Conservation (phyloP, 164 flowering plant genomes). For the Stephania cephalantha region DNA sequence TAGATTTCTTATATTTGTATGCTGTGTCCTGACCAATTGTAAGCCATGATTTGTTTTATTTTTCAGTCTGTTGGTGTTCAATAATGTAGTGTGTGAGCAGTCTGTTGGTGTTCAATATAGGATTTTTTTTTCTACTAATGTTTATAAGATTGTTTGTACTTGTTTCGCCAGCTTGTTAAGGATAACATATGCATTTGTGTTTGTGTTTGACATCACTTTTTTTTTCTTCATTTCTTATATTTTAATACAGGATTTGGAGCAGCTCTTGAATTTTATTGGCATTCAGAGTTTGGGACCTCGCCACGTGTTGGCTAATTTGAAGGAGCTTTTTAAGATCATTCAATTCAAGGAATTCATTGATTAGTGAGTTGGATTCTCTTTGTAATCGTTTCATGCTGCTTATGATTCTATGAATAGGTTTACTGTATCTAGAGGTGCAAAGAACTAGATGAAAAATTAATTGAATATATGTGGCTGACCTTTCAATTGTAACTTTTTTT, state of each 20-base stretch:
- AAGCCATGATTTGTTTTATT: background rate
- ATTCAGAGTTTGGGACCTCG: conserved; percentile 83
- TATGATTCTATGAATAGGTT: background rate
- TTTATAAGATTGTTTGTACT: background rate
- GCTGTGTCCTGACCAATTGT: background rate
- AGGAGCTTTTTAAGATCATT: conserved; percentile 59
- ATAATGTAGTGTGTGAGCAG: no score
- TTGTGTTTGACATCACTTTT: background rate
- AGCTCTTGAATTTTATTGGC: conserved; percentile 74
- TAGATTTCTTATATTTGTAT: background rate
- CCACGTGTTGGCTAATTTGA: conserved; percentile 71
- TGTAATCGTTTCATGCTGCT: conserved; percentile 6
- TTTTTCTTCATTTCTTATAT: background rate
- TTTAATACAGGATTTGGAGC: conserved; percentile 73
- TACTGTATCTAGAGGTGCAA: conserved; percentile 2
- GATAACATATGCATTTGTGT: background rate
- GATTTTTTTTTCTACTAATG: no score
- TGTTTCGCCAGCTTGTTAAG: background rate
- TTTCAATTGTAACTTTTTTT: background rate
- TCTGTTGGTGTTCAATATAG: no score
- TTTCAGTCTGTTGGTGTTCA: background rate
- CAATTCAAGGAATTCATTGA: conserved; percentile 55
- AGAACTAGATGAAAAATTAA: background rate
- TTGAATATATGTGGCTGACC: background rate
- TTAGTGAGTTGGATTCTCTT: conserved; percentile 14